Evolutionary conservation across 2,329 filamentous ascomycete genomes (phyloP), one percentile per base, ranked within the genome.

Genomic region (Sporothrix protearum): DNA sequence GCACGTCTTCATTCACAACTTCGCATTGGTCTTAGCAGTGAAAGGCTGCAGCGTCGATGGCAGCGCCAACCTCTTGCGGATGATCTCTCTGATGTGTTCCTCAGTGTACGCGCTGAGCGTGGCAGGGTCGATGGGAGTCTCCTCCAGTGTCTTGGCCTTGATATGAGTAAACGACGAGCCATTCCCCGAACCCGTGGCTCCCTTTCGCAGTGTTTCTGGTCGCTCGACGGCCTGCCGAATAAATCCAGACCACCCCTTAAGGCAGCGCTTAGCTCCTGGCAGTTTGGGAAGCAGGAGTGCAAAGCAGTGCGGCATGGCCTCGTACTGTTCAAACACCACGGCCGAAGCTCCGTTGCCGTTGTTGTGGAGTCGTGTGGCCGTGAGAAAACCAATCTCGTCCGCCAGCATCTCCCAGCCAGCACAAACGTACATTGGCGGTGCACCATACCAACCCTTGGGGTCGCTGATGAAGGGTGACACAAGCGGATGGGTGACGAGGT

Each of bases 221-320:
- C 73, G 74, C 73, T 76, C 74, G 42, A 73, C 68, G 25, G 77
- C 72, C 14, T 45, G 71, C n/a, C 51, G 72, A 30, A 89, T 85
- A 74, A 93, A 93, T 1, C 78, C 79, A 0, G 86, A 80, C 85
- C 88, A 88, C 2, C 82, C 80, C 16, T 83, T 78, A 71, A 88
- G 85, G 76, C 88, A 91, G 64, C 85, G 82, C 75, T 77, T 80
- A 2, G 85, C 80, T 39, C 80, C 83, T 0, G 82, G 77, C 1
- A 84, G 78, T 4, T 80, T 79, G 1, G 83, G 79, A 71, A 92
- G 80, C 0, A 92, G 74, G 74, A 88, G 76, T 0, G 85, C 87
- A 77, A 93, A 95, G 75, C 87, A 88, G 80, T 94, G 92, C 70
- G 92, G 91, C 92, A 95, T 95, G 2, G 88, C 90, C 78, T 94